These are phyloP conservation scores for Collybia nuda DNA, from an alignment of 768 basidiomycete species.

Conservation along the genomic window DNA sequence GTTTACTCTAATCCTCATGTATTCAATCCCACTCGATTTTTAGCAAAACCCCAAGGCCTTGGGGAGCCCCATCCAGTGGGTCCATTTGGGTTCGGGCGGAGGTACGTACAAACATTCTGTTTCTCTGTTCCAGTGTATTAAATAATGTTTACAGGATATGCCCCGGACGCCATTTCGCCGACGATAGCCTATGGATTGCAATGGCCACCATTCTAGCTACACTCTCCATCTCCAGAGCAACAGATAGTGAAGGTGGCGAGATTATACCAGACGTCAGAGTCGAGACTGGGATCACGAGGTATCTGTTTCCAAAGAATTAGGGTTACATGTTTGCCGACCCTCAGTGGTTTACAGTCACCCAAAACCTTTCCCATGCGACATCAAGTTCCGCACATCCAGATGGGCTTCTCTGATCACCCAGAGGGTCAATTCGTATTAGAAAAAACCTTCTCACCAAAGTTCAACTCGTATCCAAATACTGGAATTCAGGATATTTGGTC, in stretches of 20 bases:
- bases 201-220: constrained; percentile 26
- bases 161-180: constrained; percentile 25
- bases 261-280: constrained; percentile 12
- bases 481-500: no score
- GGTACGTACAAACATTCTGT: constrained; percentile 12
- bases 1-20: constrained; percentile 24
- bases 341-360: no score
- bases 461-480: no score
- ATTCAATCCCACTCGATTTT: constrained; percentile 27
- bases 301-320: no score
- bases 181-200: constrained; percentile 18
- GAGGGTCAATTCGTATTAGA: no score
- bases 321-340: no score
- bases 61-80: constrained; percentile 16
- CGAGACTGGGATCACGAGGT: not conserved
- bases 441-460: no score
- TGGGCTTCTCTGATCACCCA: no score
- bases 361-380: no score
- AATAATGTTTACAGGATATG: constrained; percentile 21
- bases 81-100: constrained; percentile 35
- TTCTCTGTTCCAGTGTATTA: no score
- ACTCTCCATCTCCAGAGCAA: constrained; percentile 22
- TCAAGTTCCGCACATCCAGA: no score
- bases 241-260: constrained; percentile 24
- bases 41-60: constrained; percentile 17